A percentile compares a stretch with the other conserved stretches of the same genome.
phyloP scores from a whole-genome alignment of 768 basidiomycete species.

The Russula abietina region DNA sequence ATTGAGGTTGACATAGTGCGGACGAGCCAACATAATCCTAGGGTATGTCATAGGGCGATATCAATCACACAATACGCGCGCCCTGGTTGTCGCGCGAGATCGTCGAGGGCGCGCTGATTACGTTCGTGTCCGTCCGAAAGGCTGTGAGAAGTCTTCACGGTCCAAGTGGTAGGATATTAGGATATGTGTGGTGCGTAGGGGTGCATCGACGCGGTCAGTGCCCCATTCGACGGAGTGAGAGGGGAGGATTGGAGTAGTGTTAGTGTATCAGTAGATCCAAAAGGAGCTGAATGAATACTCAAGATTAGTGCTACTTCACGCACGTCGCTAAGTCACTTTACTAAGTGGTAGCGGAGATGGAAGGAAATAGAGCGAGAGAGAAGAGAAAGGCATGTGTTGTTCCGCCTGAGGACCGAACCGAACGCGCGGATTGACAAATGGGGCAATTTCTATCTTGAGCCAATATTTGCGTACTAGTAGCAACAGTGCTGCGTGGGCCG shows the following conservation, averaged over 20 bases:
- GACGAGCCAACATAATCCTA: too few relatives aligned
- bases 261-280: too few relatives aligned
- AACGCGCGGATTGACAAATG: not conserved
- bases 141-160: conserved; percentile 62
- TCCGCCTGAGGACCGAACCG: too few relatives aligned
- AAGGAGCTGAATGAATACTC: conserved; percentile 32
- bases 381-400: not conserved
- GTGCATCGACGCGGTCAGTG: too few relatives aligned
- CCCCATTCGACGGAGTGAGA: too few relatives aligned
- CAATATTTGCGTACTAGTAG: too few relatives aligned
- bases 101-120: conserved; percentile 49
- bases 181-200: too few relatives aligned
- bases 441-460: conserved; percentile 1
- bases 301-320: conserved; percentile 56
- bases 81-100: conserved; percentile 42
- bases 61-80: conserved; percentile 53
- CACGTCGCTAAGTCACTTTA: conserved; percentile 44
- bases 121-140: conserved; percentile 49
- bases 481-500: too few relatives aligned
- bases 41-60: too few relatives aligned
- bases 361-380: not conserved
- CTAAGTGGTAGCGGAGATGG: too few relatives aligned
- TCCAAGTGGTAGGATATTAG: conserved; percentile 43
- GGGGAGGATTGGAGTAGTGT: too few relatives aligned
- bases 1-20: too few relatives aligned